Conservation (phyloP, 805 yeast genomes). For the Saccharomycopsis amapae region DNA sequence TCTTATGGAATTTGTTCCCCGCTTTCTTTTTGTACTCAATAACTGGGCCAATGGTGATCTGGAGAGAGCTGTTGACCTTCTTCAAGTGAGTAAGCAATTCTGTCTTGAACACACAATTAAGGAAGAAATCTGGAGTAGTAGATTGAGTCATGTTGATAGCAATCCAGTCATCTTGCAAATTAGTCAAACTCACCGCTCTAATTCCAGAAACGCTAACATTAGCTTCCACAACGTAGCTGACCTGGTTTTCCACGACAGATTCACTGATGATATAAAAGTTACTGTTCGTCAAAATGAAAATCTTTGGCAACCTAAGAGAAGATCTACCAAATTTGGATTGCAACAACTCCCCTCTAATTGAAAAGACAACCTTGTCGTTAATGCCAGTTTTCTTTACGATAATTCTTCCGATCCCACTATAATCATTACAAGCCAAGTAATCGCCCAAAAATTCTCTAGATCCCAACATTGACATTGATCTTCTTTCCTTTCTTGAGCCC, state of each 20-base stretch:
- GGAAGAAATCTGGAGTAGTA: conserved; percentile 67
- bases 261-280: conserved; percentile 69
- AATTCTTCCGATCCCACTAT: conserved; percentile 63
- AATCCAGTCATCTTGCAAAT: conserved; percentile 87
- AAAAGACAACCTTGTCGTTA: conserved; percentile 63
- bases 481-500: conserved; percentile 76
- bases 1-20: conserved; percentile 62
- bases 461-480: conserved; percentile 81
- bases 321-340: conserved; percentile 90
- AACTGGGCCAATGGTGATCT: conserved; percentile 60
- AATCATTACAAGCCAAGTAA: conserved; percentile 76
- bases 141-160: conserved; percentile 47
- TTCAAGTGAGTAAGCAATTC: conserved; percentile 75
- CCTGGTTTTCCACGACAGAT: conserved; percentile 54
- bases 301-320: conserved; percentile 66
- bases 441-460: conserved; percentile 92
- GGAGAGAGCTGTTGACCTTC: conserved; percentile 48
- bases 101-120: conserved; percentile 81
- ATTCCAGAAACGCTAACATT: conserved; percentile 55
- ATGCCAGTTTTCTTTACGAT: conserved; percentile 64
- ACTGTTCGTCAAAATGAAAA: conserved; percentile 59
- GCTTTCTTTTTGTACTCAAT: conserved; percentile 87
- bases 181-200: conserved; percentile 58
- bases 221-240: conserved; percentile 54
- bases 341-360: conserved; percentile 73